Conservation (phyloP, 2,329 filamentous ascomycete species). For the Arthrobotrys megalospora region DNA sequence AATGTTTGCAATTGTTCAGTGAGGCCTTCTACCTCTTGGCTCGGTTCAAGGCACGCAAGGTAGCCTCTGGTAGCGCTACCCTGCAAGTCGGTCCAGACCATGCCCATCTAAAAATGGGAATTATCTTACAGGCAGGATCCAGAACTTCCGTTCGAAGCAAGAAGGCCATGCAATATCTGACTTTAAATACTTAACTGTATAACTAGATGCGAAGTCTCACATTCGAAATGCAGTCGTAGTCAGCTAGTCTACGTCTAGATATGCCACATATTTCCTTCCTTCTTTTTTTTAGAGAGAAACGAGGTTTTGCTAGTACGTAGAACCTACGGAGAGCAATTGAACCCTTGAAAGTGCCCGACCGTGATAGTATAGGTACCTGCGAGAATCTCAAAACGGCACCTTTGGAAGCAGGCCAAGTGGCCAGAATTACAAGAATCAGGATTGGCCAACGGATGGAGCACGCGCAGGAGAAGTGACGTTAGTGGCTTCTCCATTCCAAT, state of each 20-base stretch:
- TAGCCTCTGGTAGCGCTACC: background rate
- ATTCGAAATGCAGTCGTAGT: no score
- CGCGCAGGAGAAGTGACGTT: conserved; percentile 8
- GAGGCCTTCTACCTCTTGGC: background rate
- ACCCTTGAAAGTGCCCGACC: background rate
- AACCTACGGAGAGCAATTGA: background rate
- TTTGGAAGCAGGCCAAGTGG: conserved; percentile 27
- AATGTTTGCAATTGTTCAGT: no score
- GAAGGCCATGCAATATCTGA: no score
- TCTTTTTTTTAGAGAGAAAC: no score
- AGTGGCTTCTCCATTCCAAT: conserved; percentile 17
- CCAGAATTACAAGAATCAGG: conserved; percentile 39
- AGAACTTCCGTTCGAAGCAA: no score
- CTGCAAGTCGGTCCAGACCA: background rate
- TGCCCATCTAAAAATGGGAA: no score
- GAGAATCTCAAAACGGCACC: conserved; percentile 7
- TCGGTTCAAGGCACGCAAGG: background rate
- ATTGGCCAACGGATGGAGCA: conserved; percentile 42
- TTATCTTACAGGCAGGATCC: no score
- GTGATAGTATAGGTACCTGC: conserved; percentile 9
- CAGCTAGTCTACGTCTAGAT: no score
- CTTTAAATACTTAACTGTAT: no score
- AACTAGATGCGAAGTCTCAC: no score
- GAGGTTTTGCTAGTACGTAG: no score
- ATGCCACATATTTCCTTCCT: no score